Evolutionary conservation across 371 early-diverging fungal species (phyloP).

Genomic region (Mucor ambiguus): DNA sequence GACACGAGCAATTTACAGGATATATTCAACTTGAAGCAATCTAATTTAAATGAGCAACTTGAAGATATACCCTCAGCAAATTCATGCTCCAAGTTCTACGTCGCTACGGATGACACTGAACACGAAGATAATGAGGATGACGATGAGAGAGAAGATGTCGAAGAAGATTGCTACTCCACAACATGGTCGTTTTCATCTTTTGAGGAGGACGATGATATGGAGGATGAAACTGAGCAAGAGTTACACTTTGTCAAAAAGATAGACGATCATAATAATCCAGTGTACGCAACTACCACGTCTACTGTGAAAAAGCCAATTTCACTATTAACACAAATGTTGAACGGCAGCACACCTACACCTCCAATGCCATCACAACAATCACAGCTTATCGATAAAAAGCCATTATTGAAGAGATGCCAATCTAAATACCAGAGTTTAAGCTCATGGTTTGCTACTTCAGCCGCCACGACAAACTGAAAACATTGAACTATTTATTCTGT

Average conservation of each 20-base stretch:
- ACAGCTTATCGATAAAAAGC: background rate
- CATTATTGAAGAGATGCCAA: conserved; percentile 12
- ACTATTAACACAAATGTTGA: conserved; percentile 16
- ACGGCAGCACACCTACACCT: background rate
- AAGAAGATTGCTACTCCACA: conserved; percentile 1
- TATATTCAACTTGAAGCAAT: background rate
- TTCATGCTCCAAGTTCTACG: background rate
- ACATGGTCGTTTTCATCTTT: background rate
- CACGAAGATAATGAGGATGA: background rate
- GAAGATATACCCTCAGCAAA: background rate
- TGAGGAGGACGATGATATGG: background rate
- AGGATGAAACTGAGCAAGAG: background rate
- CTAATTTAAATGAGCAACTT: background rate
- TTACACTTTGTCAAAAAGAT: conserved; percentile 5
- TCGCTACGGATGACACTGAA: background rate
- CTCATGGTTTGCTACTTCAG: conserved; percentile 6
- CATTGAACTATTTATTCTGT: background rate
- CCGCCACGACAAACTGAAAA: background rate
- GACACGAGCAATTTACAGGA: background rate
- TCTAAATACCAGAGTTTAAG: conserved; percentile 10
- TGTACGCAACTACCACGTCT: background rate
- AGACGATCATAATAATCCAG: background rate
- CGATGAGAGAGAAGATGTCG: conserved; percentile 8
- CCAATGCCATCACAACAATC: background rate
- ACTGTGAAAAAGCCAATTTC: conserved; percentile 7